A percentile compares a stretch with the other conserved stretches of the same genome.
Evolutionary conservation across 2,329 filamentous ascomycete species (phyloP).

Genomic region (Chrysoporthe puriensis): DNA sequence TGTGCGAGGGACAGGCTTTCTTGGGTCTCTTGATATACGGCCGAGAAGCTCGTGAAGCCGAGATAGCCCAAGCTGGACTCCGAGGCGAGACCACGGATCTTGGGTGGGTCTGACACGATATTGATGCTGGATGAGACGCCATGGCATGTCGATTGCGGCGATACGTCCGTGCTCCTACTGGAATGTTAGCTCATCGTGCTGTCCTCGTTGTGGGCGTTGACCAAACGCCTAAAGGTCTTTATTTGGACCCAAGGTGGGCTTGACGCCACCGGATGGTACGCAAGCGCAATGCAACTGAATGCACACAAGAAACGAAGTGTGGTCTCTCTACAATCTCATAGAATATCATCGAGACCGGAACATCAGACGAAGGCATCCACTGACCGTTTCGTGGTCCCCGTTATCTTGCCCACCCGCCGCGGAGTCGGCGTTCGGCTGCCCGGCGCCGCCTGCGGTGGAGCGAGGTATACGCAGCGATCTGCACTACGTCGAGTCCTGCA

Average conservation of each 20-base stretch:
- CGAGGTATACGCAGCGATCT: conserved; percentile 42
- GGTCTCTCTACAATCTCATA: background rate
- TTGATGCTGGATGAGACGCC: background rate
- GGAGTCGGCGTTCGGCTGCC: conserved; percentile 24
- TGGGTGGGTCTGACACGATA: conserved; percentile 11
- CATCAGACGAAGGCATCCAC: background rate
- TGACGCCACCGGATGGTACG: too few relatives aligned
- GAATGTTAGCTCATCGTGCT: conserved; percentile 1
- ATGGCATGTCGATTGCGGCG: background rate
- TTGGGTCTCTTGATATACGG: conserved; percentile 47
- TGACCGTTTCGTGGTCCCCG: background rate
- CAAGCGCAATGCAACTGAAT: background rate
- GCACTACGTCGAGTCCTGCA: conserved; percentile 42
- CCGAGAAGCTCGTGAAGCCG: conserved; percentile 49
- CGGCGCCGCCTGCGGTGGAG: conserved; percentile 16
- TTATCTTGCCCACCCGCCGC: background rate
- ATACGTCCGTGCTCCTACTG: background rate
- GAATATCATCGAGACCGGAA: background rate
- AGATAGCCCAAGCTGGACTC: conserved; percentile 43
- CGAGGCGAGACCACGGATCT: background rate
- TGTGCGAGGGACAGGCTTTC: conserved; percentile 43
- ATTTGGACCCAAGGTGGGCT: too few relatives aligned
- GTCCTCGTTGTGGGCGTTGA: too few relatives aligned
- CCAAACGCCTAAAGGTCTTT: too few relatives aligned
- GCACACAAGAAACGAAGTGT: background rate